These are phyloP conservation scores for Actinidia arguta DNA, from an alignment of 179 eudicot species.

Conservation along the genomic window DNA sequence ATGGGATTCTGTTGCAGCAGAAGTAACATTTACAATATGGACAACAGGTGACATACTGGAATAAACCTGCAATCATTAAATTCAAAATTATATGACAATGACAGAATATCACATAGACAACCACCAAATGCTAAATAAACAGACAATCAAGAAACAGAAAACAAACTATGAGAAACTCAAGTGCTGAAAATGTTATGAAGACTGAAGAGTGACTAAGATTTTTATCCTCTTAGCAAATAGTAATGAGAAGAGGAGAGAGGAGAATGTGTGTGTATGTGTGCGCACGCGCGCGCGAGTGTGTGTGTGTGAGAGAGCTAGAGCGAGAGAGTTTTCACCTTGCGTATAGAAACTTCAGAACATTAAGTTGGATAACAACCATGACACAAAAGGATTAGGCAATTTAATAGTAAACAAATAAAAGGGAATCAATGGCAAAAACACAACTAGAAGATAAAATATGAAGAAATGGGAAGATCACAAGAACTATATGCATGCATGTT, in stretches of 20 bases:
- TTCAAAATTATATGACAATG: neutral
- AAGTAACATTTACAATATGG: constrained; percentile 74
- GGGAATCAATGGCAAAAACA: too few species aligned
- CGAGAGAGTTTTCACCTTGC: neutral
- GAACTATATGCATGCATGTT: neutral
- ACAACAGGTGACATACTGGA: constrained; percentile 84
- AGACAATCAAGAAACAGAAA: constrained; percentile 1
- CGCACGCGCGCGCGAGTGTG: too few species aligned
- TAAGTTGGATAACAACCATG: neutral
- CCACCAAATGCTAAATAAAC: constrained; percentile 5
- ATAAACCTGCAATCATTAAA: constrained; percentile 63
- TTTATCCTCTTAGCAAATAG: neutral
- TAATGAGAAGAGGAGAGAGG: neutral
- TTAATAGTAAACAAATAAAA: too few species aligned
- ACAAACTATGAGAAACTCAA: neutral
- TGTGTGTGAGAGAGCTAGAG: too few species aligned
- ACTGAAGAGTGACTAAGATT: neutral
- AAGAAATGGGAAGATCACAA: neutral
- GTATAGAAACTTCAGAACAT: neutral
- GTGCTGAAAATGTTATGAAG: neutral
- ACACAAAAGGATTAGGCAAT: neutral
- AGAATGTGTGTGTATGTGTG: too few species aligned
- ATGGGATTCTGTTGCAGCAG: constrained; percentile 62
- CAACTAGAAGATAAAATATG: neutral
- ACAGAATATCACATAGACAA: neutral